phyloP scores from a whole-genome alignment of 2,329 filamentous ascomycete genomes.

The Fusarium austroafricanum region DNA sequence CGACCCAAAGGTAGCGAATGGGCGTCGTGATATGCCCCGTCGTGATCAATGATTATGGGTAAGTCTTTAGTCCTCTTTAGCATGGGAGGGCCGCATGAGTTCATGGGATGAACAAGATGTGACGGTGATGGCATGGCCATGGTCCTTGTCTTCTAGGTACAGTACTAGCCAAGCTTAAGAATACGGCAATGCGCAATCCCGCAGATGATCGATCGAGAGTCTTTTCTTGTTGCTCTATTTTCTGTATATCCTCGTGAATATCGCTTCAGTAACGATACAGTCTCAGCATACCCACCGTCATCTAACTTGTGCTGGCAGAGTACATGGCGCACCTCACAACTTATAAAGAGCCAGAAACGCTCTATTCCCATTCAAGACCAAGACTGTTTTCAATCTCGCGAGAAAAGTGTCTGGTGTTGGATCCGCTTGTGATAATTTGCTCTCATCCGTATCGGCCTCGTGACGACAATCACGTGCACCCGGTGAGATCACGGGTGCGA shows the following conservation, averaged over 20 bases:
- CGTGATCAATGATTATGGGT: constrained; percentile 12
- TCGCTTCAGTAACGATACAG: constrained; percentile 1
- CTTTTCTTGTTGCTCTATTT: constrained; percentile 6
- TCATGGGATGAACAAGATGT: constrained; percentile 29
- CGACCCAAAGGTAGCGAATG: constrained; percentile 42
- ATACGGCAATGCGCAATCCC: constrained; percentile 25
- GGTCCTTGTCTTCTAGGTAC: constrained; percentile 6
- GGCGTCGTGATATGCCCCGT: constrained; percentile 16
- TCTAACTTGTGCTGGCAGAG: constrained; percentile 13
- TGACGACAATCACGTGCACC: constrained; percentile 47
- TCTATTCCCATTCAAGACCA: constrained; percentile 9
- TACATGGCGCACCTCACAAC: constrained; percentile 31
- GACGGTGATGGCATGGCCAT: constrained; percentile 8
- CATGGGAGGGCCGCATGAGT: constrained; percentile 29
- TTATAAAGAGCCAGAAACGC: constrained; percentile 14
- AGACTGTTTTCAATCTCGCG: constrained; percentile 13
- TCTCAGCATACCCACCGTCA: background rate
- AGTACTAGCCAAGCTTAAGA: constrained; percentile 36
- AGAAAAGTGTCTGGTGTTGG: constrained; percentile 16
- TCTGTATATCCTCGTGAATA: background rate
- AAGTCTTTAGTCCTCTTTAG: constrained; percentile 37
- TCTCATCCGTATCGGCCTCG: constrained; percentile 27
- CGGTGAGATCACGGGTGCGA: constrained; percentile 39
- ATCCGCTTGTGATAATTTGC: background rate
- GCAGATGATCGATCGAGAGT: background rate